Evolutionary conservation across 73 alveolate species (phyloP).

Genomic region (Effrenium voratum): DNA sequence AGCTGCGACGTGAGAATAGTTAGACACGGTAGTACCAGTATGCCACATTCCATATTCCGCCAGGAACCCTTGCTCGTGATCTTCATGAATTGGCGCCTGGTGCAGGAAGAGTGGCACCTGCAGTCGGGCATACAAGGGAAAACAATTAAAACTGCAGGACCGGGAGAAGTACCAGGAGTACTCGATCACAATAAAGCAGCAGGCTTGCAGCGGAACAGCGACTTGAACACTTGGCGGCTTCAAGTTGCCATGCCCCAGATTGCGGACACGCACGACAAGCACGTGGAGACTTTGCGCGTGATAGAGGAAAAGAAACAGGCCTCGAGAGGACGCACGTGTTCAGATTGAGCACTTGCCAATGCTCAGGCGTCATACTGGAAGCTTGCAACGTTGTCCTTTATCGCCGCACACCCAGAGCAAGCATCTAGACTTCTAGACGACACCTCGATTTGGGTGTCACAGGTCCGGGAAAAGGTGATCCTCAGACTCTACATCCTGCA

Average conservation of each 20-base stretch:
- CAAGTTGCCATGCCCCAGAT: background rate
- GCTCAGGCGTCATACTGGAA: constrained; percentile 54
- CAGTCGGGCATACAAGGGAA: background rate
- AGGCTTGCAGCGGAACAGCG: background rate
- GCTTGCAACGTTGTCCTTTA: constrained; percentile 43
- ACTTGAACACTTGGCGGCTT: background rate
- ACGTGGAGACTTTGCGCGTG: background rate
- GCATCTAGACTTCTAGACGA: too few species aligned
- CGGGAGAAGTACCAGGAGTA: constrained; percentile 41
- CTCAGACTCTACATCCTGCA: constrained; percentile 37
- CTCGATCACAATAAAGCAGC: constrained; percentile 7
- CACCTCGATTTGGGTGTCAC: background rate
- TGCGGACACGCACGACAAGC: constrained; percentile 27
- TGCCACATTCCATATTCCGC: background rate
- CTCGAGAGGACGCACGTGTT: background rate
- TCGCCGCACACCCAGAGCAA: constrained; percentile 24
- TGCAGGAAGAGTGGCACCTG: background rate
- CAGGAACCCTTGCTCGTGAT: constrained; percentile 55
- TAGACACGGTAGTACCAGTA: background rate
- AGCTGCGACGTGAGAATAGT: background rate
- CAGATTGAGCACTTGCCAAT: background rate
- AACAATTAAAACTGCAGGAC: background rate
- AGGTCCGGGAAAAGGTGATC: constrained; percentile 58
- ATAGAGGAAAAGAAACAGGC: constrained; percentile 54
- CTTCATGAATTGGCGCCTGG: constrained; percentile 59